Evolutionary conservation across 106 monocot species (phyloP).

Genomic region (Dioscorea zingiberensis): DNA sequence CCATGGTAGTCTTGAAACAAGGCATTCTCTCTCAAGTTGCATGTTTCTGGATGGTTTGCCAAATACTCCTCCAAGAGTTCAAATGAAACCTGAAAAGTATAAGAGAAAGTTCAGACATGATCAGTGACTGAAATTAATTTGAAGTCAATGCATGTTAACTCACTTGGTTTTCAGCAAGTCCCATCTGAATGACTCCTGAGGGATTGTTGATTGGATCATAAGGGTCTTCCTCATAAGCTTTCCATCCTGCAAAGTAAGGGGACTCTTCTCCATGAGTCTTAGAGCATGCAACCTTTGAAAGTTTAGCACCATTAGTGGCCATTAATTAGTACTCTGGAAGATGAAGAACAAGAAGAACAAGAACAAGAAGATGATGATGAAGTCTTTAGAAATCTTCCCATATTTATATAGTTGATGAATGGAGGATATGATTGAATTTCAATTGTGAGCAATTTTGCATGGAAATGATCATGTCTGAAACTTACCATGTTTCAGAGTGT

Average conservation of each 20-base stretch:
- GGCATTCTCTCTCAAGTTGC: constrained; percentile 47
- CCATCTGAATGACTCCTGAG: constrained; percentile 68
- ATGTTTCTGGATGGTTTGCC: constrained; percentile 32
- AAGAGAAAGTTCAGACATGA: too few species aligned
- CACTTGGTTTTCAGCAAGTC: constrained; percentile 66
- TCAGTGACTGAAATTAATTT: too few species aligned
- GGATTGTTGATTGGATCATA: constrained; percentile 48
- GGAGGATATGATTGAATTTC: too few species aligned
- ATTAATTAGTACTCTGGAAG: too few species aligned
- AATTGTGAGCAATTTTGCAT: too few species aligned
- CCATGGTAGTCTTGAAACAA: constrained; percentile 79
- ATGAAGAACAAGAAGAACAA: background rate
- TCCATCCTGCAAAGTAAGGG: constrained; percentile 72
- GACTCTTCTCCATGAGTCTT: constrained; percentile 58
- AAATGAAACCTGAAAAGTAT: constrained; percentile 44
- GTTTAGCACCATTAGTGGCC: too few species aligned
- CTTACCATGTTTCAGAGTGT: too few species aligned
- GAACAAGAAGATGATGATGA: too few species aligned
- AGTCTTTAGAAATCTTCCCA: too few species aligned
- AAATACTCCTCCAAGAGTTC: constrained; percentile 51
- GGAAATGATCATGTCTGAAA: too few species aligned
- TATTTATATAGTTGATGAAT: too few species aligned
- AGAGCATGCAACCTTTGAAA: constrained; percentile 39
- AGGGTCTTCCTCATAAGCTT: constrained; percentile 58
- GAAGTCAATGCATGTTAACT: too few species aligned